Conservation (phyloP, 345 rosid genomes). For the Dimocarpus longan region DNA sequence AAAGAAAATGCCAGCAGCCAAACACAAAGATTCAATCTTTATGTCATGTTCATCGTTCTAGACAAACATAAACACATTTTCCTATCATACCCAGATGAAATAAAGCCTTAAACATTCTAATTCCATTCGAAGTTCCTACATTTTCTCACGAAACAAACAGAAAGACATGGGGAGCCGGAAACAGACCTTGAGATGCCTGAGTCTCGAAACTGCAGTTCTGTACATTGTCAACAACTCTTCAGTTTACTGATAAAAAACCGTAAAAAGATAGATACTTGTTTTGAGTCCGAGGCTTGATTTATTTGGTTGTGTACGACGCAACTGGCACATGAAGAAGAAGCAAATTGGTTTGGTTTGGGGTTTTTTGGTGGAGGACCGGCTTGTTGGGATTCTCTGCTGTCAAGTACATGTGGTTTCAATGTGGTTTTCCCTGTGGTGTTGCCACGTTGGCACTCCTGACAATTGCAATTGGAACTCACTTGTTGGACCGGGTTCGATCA, state of each 20-base stretch:
- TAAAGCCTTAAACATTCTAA: background rate
- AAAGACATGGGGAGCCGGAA: background rate
- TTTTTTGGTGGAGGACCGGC: background rate
- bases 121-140: background rate
- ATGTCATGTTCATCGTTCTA: background rate
- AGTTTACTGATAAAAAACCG: slow-evolving; percentile 16
- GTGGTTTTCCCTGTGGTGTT: background rate
- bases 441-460: too few relatives aligned
- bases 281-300: background rate
- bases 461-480: too few relatives aligned
- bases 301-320: background rate
- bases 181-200: slow-evolving; percentile 56
- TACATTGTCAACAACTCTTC: slow-evolving; percentile 40
- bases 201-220: slow-evolving; percentile 57
- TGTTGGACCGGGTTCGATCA: too few relatives aligned
- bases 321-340: background rate
- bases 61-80: background rate
- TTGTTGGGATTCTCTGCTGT: slow-evolving; percentile 5
- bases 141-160: slow-evolving; percentile 10
- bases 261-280: background rate
- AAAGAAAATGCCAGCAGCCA: background rate
- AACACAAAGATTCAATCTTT: background rate
- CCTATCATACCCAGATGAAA: slow-evolving; percentile 6
- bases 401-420: background rate
- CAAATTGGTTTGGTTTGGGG: background rate